Evolutionary conservation across 1,284 basidiomycete species (phyloP).

Genomic region (Golubevia pallescens): DNA sequence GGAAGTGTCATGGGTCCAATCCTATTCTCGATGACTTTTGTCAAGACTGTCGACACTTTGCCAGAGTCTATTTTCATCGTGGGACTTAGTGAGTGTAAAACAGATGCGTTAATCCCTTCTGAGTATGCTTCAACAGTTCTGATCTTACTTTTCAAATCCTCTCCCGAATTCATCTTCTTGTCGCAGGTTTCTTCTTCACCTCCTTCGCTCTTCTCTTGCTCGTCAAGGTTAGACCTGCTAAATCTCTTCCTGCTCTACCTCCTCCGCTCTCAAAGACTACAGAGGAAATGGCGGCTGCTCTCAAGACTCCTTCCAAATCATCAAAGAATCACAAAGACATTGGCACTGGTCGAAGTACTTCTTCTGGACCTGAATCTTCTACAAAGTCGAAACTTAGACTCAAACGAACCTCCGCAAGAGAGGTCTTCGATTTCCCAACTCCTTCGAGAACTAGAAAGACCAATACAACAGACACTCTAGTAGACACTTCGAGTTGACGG

Average conservation of each 20-base stretch:
- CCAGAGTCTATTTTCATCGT: constrained; percentile 40
- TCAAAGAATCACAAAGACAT: no score
- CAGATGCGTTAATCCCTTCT: no score
- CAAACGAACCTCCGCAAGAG: no score
- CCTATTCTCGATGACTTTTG: constrained; percentile 44
- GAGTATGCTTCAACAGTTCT: background rate
- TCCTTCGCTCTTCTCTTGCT: constrained; percentile 20
- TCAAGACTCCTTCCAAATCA: no score
- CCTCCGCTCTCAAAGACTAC: constrained; percentile 16
- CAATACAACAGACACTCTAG: no score
- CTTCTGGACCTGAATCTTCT: no score
- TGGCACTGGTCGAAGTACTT: no score
- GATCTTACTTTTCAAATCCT: background rate
- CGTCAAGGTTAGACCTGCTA: constrained; percentile 38
- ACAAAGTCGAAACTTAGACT: no score
- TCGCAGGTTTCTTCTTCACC: constrained; percentile 21
- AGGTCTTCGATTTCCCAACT: no score
- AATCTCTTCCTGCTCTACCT: constrained; percentile 33
- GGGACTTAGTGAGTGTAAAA: constrained; percentile 14
- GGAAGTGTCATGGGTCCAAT: constrained; percentile 50
- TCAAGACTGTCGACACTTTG: constrained; percentile 26
- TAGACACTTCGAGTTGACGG: no score
- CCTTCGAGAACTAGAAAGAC: no score
- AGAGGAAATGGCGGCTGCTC: no score
- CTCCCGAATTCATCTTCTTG: background rate